A percentile compares a stretch with the other conserved stretches of the same genome.
phyloP scores from a whole-genome alignment of 306 rosid species.

The Fragaria nilgerrensis region DNA sequence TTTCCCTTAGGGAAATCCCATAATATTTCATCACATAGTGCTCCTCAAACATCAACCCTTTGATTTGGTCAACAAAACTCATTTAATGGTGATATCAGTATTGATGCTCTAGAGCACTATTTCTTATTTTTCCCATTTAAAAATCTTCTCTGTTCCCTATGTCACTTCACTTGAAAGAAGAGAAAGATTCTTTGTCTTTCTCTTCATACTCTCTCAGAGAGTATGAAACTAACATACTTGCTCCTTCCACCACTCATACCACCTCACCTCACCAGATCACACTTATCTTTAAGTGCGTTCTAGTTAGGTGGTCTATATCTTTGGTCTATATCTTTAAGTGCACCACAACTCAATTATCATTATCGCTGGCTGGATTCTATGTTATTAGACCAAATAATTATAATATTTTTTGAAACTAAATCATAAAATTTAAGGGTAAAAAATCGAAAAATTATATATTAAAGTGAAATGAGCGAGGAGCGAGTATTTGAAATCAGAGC shows the following conservation, averaged over 20 bases:
- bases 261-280: background rate
- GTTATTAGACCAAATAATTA: background rate
- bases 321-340: too few species aligned
- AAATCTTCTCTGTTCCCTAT: background rate
- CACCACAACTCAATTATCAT: too few species aligned
- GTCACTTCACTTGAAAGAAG: background rate
- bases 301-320: background rate
- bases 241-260: background rate
- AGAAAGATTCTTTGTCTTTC: conserved; percentile 6
- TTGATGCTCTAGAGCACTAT: background rate
- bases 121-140: background rate
- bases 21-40: background rate
- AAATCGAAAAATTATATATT: background rate
- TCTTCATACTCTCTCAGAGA: conserved; percentile 5
- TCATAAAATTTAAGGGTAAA: background rate
- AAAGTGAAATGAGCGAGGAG: background rate
- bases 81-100: background rate
- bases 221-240: conserved; percentile 13
- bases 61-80: background rate
- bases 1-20: background rate
- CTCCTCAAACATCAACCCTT: background rate
- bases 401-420: background rate
- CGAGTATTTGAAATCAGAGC: conserved; percentile 21
- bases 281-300: background rate
- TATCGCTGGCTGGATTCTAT: background rate